phyloP scores from a whole-genome alignment of 2,329 filamentous ascomycete genomes.

The Claviceps fusiformis region DNA sequence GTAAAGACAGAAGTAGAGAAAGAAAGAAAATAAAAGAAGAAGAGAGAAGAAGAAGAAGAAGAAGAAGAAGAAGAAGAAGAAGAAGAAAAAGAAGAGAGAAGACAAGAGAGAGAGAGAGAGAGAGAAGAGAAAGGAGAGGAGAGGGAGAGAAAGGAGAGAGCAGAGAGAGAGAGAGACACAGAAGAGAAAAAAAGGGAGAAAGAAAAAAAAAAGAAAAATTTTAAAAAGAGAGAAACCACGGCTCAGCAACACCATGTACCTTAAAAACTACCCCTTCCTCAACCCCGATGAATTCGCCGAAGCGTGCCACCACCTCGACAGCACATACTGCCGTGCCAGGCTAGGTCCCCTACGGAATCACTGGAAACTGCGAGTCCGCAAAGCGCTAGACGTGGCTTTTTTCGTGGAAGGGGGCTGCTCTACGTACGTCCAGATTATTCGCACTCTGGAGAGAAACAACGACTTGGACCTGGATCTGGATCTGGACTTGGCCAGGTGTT shows the following conservation, averaged over 20 bases:
- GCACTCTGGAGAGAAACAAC: conserved; percentile 32
- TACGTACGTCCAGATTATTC: conserved; percentile 44
- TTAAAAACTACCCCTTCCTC: conserved; percentile 47
- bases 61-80: too few relatives aligned
- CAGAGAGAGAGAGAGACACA: too few relatives aligned
- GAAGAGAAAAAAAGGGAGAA: too few relatives aligned
- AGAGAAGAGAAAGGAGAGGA: too few relatives aligned
- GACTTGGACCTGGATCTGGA: conserved; percentile 25
- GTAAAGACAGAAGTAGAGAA: too few relatives aligned
- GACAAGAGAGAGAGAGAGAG: too few relatives aligned
- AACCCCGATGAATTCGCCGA: conserved; percentile 48
- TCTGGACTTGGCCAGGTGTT: conserved; percentile 30
- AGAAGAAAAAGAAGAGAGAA: too few relatives aligned
- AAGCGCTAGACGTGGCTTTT: conserved; percentile 33
- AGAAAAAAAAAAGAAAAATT: background rate
- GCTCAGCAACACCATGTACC: conserved; percentile 20
- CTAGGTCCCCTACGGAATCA: conserved; percentile 38
- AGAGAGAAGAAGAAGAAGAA: too few relatives aligned
- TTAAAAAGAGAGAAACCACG: background rate
- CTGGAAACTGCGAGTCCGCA: conserved; percentile 42
- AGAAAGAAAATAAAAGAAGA: too few relatives aligned
- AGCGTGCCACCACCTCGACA: conserved; percentile 49
- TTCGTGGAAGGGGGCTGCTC: conserved; percentile 27
- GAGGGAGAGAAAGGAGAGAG: too few relatives aligned
- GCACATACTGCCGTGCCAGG: conserved; percentile 42